These are phyloP conservation scores for Ophiocordyceps robertsii DNA, from an alignment of 2,329 filamentous ascomycete genomes.

Conservation along the genomic window DNA sequence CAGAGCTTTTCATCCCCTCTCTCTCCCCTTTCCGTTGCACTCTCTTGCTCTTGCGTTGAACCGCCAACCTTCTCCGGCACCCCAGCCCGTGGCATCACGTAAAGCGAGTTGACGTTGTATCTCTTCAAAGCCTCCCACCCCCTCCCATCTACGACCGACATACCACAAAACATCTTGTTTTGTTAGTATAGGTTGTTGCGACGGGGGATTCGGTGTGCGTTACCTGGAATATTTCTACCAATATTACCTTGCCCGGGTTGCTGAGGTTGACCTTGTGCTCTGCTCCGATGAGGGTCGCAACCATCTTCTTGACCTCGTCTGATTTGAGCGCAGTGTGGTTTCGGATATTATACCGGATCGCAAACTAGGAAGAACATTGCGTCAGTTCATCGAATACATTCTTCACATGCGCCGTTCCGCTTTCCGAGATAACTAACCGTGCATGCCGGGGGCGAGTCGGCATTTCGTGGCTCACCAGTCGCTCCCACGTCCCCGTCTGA, in stretches of 20 bases:
- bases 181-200: background rate
- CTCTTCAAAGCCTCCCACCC: slow-evolving; percentile 64
- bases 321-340: slow-evolving; percentile 58
- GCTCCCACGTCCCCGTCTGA: slow-evolving; percentile 6
- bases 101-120: slow-evolving; percentile 68
- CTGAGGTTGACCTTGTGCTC: slow-evolving; percentile 67
- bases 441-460: slow-evolving; percentile 10
- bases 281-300: slow-evolving; percentile 51
- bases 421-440: slow-evolving; percentile 24
- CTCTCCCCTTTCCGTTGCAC: too few species aligned
- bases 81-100: slow-evolving; percentile 20
- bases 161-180: slow-evolving; percentile 56
- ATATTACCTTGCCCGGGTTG: slow-evolving; percentile 63
- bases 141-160: slow-evolving; percentile 59
- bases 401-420: background rate
- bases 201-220: slow-evolving; percentile 3
- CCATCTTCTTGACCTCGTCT: slow-evolving; percentile 54
- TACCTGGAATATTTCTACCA: slow-evolving; percentile 74
- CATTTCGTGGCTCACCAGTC: slow-evolving; percentile 1
- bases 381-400: background rate
- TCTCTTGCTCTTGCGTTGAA: background rate
- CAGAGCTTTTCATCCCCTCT: too few species aligned
- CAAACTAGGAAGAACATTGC: slow-evolving; percentile 42
- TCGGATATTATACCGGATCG: slow-evolving; percentile 67
- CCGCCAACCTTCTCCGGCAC: slow-evolving; percentile 1